These are phyloP conservation scores for Asparagopsis taxiformis DNA, from an alignment of 31 red algal species.

Conservation along the genomic window DNA sequence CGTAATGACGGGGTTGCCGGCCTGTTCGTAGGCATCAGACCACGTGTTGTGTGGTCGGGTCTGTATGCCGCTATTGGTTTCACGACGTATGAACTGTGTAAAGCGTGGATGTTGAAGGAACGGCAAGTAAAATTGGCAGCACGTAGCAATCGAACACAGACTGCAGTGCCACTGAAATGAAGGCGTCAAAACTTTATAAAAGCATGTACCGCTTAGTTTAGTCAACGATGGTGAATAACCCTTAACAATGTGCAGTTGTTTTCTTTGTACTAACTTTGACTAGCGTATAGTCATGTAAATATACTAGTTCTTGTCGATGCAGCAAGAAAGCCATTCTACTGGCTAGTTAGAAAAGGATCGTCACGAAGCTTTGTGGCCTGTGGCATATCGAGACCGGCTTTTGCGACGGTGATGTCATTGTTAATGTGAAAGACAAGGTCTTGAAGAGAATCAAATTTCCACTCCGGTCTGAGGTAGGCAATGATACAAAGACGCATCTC, in stretches of 20 bases:
- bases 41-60: conserved; percentile 85
- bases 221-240: too few relatives aligned
- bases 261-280: too few relatives aligned
- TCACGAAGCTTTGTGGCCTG: conserved; percentile 17
- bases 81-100: conserved; percentile 84
- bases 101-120: conserved; percentile 58
- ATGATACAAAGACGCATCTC: conserved; percentile 74
- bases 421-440: conserved; percentile 65
- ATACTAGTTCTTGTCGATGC: too few relatives aligned
- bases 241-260: too few relatives aligned
- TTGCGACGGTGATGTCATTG: conserved; percentile 60
- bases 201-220: too few relatives aligned
- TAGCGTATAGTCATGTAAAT: too few relatives aligned
- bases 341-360: too few relatives aligned
- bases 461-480: conserved; percentile 70
- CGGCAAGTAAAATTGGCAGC: neutral
- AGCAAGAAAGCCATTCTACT: too few relatives aligned
- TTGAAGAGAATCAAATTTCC: conserved; percentile 66
- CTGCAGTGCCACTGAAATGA: too few relatives aligned
- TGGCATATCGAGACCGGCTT: conserved; percentile 34
- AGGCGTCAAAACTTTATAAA: too few relatives aligned
- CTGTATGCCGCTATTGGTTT: conserved; percentile 92
- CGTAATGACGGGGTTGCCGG: conserved; percentile 64
- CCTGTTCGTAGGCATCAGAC: conserved; percentile 77
- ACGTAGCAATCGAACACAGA: neutral